phyloP scores from a whole-genome alignment of 1,139 yeast species.

The Scheffersomyces illinoinensis region DNA sequence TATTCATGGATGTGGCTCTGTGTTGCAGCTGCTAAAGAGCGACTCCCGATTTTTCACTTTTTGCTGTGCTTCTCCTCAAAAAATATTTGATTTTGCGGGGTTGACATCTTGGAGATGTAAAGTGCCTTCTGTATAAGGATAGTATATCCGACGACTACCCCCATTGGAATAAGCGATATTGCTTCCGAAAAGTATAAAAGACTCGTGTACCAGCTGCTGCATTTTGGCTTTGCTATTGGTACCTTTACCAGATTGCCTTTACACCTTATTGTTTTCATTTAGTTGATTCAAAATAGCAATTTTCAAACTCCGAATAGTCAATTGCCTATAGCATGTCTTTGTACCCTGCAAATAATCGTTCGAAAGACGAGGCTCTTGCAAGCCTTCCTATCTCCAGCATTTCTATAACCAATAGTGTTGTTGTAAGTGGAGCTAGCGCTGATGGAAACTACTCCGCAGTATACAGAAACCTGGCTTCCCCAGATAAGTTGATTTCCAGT shows the following conservation, averaged over 20 bases:
- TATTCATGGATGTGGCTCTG: neutral
- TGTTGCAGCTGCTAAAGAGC: neutral
- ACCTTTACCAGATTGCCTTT: no score
- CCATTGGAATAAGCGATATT: neutral
- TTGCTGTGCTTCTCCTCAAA: neutral
- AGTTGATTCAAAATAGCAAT: neutral
- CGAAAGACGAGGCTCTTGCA: neutral
- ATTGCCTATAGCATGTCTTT: neutral
- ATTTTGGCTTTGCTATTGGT: no score
- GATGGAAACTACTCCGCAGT: constrained; percentile 5
- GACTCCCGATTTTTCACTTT: neutral
- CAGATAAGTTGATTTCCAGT: constrained; percentile 4
- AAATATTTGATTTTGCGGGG: neutral
- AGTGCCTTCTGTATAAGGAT: neutral
- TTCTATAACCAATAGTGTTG: constrained; percentile 3
- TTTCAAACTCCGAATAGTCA: neutral
- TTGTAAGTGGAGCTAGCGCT: constrained; percentile 1
- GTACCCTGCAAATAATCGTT: neutral
- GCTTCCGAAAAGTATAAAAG: no score
- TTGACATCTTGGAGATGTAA: neutral
- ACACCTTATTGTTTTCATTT: no score
- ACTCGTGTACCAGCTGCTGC: no score
- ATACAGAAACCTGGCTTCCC: constrained; percentile 11
- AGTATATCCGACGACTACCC: neutral
- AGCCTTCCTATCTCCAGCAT: neutral